phyloP scores from a whole-genome alignment of 306 rosid genomes.

The Argentina anserina region DNA sequence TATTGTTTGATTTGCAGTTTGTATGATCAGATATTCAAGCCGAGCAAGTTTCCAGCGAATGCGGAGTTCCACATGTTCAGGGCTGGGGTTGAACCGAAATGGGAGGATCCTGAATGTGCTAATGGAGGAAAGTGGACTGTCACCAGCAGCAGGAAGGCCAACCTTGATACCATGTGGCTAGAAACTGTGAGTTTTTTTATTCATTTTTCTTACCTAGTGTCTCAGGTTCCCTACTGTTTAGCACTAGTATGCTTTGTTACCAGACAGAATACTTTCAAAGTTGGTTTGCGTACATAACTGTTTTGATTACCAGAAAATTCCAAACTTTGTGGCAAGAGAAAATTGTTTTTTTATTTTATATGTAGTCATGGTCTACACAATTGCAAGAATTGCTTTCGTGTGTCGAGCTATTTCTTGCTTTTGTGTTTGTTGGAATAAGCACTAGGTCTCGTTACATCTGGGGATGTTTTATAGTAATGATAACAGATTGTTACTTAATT shows the following conservation, averaged over 20 bases:
- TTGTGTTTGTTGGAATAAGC: background rate
- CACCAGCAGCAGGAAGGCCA: slow-evolving; percentile 46
- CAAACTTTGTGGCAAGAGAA: background rate
- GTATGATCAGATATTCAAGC: slow-evolving; percentile 82
- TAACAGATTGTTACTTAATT: slow-evolving; percentile 2
- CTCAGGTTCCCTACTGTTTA: background rate
- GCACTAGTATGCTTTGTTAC: background rate
- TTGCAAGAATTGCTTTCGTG: background rate
- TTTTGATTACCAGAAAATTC: background rate
- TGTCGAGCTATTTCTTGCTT: background rate
- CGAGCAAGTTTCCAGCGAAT: slow-evolving; percentile 60
- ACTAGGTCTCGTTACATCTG: background rate
- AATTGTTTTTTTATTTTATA: background rate
- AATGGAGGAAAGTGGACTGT: slow-evolving; percentile 94
- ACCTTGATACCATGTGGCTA: slow-evolving; percentile 87
- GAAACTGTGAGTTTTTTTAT: slow-evolving; percentile 61
- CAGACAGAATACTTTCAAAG: slow-evolving; percentile 1
- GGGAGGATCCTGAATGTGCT: slow-evolving; percentile 99
- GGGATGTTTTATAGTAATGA: background rate
- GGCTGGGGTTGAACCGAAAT: slow-evolving; percentile 88
- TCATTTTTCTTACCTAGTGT: background rate
- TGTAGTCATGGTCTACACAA: background rate
- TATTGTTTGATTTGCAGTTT: slow-evolving; percentile 36
- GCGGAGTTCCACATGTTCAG: slow-evolving; percentile 86
- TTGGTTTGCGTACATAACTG: background rate